Percentiles rank a stretch among this genome's conserved stretches.
Evolutionary conservation across 176 grass and related monocot genomes (phyloP).

Genomic region (Metroxylon sagu): DNA sequence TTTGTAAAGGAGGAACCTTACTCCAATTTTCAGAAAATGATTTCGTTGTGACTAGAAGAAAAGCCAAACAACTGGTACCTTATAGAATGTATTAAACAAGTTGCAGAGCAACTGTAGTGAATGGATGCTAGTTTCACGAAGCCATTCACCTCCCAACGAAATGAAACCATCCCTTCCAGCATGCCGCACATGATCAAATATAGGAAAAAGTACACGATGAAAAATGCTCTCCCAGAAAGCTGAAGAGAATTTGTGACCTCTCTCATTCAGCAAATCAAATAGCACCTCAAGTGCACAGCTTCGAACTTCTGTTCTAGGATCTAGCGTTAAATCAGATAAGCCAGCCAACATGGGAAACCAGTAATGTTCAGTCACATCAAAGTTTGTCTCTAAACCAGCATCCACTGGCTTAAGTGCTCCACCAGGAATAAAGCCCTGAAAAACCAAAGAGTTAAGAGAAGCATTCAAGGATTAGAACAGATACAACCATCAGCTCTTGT

Average conservation of each 20-base stretch:
- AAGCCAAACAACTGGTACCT: constrained; percentile 36
- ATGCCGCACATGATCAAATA: constrained; percentile 97
- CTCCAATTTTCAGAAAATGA: too few species aligned
- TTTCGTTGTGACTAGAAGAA: not conserved
- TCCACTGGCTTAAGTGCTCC: constrained; percentile 80
- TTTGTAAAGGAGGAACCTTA: too few species aligned
- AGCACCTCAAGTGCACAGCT: constrained; percentile 94
- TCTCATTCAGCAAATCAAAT: constrained; percentile 98
- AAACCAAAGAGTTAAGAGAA: constrained; percentile 15
- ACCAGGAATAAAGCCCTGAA: constrained; percentile 89
- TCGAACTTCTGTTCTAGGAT: constrained; percentile 88
- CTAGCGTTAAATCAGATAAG: constrained; percentile 94
- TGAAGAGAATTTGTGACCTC: constrained; percentile 96
- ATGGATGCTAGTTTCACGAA: constrained; percentile 97
- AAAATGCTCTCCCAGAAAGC: constrained; percentile 99
- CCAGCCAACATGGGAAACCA: constrained; percentile 99
- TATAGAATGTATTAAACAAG: constrained; percentile 98
- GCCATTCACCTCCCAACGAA: constrained; percentile 77
- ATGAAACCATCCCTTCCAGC: constrained; percentile 81
- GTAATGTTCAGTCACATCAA: constrained; percentile 95
- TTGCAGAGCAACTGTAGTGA: constrained; percentile 98
- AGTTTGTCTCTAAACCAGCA: constrained; percentile 46
- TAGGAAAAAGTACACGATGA: constrained; percentile 90
- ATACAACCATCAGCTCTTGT: too few species aligned
- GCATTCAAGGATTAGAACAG: too few species aligned